Percentiles rank a stretch among this genome's conserved stretches.
These are phyloP conservation scores for Meyerozyma guilliermondii DNA, from an alignment of 1,139 yeast genomes.

Conservation along the genomic window DNA sequence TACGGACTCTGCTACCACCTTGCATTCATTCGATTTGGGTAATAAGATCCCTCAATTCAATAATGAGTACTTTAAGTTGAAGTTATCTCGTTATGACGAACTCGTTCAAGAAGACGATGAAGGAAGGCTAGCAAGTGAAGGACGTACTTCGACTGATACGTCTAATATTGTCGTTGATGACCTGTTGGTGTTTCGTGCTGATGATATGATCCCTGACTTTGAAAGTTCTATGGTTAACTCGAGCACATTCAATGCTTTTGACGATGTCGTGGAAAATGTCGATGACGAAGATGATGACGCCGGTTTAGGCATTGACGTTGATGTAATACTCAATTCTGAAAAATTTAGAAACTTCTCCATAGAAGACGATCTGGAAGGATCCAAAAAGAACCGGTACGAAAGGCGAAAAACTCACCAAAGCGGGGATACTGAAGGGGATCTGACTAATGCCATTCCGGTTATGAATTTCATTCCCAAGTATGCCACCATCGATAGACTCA, in stretches of 20 bases:
- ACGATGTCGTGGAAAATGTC: slow-evolving; percentile 25
- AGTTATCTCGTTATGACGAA: slow-evolving; percentile 35
- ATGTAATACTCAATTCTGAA: slow-evolving; percentile 39
- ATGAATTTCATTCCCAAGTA: slow-evolving; percentile 35
- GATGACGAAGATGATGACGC: slow-evolving; percentile 36
- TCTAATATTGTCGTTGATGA: slow-evolving; percentile 28
- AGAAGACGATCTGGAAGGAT: slow-evolving; percentile 3
- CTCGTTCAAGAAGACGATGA: slow-evolving; percentile 10
- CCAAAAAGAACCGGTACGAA: not conserved
- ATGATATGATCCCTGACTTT: slow-evolving; percentile 33
- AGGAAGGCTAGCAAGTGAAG: slow-evolving; percentile 3
- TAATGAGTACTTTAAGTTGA: slow-evolving; percentile 32
- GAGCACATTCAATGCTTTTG: slow-evolving; percentile 18
- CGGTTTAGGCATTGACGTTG: slow-evolving; percentile 43
- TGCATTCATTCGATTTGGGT: not conserved
- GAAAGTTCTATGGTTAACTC: slow-evolving; percentile 16
- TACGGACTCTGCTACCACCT: not conserved
- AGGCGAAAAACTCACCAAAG: slow-evolving; percentile 4
- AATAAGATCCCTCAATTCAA: slow-evolving; percentile 34
- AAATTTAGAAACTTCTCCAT: slow-evolving; percentile 34
- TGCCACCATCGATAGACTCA: slow-evolving; percentile 36
- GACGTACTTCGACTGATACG: slow-evolving; percentile 15
- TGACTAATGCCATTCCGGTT: slow-evolving; percentile 3
- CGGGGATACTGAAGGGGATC: not conserved
- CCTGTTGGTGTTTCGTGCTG: slow-evolving; percentile 34